phyloP scores from a whole-genome alignment of 2,329 filamentous ascomycete species.

The Xylariaceae sp. region DNA sequence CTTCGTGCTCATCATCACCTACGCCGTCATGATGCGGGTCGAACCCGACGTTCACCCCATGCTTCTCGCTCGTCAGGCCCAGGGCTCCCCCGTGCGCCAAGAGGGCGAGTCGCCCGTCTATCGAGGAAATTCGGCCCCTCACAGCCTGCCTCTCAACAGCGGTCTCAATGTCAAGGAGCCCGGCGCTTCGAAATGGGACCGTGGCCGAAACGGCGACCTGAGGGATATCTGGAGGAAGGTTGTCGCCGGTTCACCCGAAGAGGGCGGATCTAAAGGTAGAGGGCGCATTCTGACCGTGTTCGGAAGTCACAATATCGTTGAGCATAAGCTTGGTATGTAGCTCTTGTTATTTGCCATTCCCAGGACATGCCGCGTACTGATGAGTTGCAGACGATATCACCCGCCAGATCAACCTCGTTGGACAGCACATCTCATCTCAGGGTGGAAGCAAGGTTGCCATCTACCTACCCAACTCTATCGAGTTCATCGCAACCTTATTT shows the following conservation, averaged over 20 bases:
- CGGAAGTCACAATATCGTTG: constrained; percentile 65
- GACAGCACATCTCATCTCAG: constrained; percentile 64
- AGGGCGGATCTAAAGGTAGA: constrained; percentile 54
- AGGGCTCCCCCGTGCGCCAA: constrained; percentile 70
- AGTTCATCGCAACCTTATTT: constrained; percentile 75
- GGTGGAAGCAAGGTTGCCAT: constrained; percentile 73
- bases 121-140: constrained; percentile 74
- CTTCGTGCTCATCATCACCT: constrained; percentile 61
- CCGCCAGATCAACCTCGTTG: constrained; percentile 80
- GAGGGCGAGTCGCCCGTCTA: constrained; percentile 80
- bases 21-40: constrained; percentile 60
- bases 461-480: constrained; percentile 88
- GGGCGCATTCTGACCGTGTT: constrained; percentile 73
- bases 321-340: constrained; percentile 55
- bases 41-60: constrained; percentile 91
- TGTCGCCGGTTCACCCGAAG: constrained; percentile 54
- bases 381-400: constrained; percentile 57
- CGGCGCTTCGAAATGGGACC: constrained; percentile 72
- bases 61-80: constrained; percentile 77
- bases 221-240: constrained; percentile 83
- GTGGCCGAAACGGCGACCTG: constrained; percentile 79
- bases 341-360: neutral
- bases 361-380: constrained; percentile 11
- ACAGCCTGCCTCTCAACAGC: constrained; percentile 71
- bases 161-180: constrained; percentile 78